Evolutionary conservation across 2,329 filamentous ascomycete species (phyloP).

Genomic region (Triangularia verruculosa): DNA sequence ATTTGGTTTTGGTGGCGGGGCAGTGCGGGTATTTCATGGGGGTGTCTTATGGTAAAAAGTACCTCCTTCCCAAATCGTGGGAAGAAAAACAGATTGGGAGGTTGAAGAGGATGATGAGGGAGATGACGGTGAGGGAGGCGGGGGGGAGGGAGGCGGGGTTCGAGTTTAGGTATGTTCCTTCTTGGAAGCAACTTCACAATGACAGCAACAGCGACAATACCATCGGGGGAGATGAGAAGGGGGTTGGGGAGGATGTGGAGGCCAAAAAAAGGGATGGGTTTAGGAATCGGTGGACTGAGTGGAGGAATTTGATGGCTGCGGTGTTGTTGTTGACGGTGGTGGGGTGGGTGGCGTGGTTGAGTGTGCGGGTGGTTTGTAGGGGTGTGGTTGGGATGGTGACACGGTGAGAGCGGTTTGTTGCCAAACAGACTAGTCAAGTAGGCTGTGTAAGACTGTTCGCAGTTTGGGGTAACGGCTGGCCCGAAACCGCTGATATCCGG

Average conservation of each 20-base stretch:
- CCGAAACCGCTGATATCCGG: neutral
- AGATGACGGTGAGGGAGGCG: constrained; percentile 9
- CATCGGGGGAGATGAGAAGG: neutral
- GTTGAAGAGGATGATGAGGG: constrained; percentile 7
- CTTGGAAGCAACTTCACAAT: neutral
- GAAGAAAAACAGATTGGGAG: constrained; percentile 48
- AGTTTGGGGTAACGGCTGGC: neutral
- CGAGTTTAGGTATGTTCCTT: constrained; percentile 22
- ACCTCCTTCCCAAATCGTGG: constrained; percentile 33
- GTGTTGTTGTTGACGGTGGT: constrained; percentile 6
- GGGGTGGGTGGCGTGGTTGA: constrained; percentile 1
- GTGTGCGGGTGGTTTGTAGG: neutral
- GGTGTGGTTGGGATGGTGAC: neutral
- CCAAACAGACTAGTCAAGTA: too few species aligned
- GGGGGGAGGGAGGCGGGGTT: constrained; percentile 17
- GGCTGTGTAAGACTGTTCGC: neutral
- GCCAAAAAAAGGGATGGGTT: neutral
- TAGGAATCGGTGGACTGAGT: constrained; percentile 8
- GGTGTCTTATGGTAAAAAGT: constrained; percentile 46
- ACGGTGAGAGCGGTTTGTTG: neutral
- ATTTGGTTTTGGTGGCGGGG: constrained; percentile 57
- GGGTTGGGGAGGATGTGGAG: neutral
- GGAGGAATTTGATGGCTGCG: constrained; percentile 10
- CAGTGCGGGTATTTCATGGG: constrained; percentile 66
- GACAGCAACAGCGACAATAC: neutral